A percentile compares a stretch with the other conserved stretches of the same genome.
phyloP scores from a whole-genome alignment of 169 alveolate species.

The Miamiensis avidus region DNA sequence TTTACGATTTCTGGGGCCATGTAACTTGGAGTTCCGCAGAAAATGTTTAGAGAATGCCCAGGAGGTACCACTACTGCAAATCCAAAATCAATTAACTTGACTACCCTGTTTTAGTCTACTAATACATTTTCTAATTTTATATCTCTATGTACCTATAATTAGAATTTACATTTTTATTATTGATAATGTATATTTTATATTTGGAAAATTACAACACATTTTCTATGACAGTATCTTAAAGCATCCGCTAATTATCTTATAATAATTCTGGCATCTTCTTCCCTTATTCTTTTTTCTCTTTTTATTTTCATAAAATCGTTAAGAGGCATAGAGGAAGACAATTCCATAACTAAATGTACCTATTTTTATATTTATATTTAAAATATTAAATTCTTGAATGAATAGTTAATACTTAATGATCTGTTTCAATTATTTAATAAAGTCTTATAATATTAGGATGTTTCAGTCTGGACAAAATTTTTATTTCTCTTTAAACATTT shows the following conservation, averaged over 20 bases:
- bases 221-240: constrained; percentile 59
- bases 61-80: constrained; percentile 74
- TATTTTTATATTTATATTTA: not conserved
- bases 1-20: constrained; percentile 84
- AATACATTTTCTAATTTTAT: constrained; percentile 83
- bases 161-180: not conserved
- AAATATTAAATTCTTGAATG: not conserved
- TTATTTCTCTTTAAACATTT: constrained; percentile 74
- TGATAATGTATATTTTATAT: not conserved
- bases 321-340: constrained; percentile 32
- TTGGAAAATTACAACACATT: constrained; percentile 48
- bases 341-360: constrained; percentile 60
- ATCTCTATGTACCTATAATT: constrained; percentile 73
- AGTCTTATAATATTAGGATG: constrained; percentile 70
- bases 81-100: constrained; percentile 87
- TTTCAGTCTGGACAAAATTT: constrained; percentile 61
- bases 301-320: constrained; percentile 36
- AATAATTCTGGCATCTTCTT: constrained; percentile 53
- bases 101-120: constrained; percentile 59
- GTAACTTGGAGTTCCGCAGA: constrained; percentile 84
- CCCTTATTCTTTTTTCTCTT: constrained; percentile 38
- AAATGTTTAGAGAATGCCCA: constrained; percentile 57
- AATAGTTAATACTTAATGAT: constrained; percentile 12
- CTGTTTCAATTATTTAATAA: constrained; percentile 72
- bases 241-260: constrained; percentile 54